Evolutionary conservation across 202 grass and related monocot species (phyloP), one percentile per base, ranked within the genome.

Genomic region (Digitaria exilis): DNA sequence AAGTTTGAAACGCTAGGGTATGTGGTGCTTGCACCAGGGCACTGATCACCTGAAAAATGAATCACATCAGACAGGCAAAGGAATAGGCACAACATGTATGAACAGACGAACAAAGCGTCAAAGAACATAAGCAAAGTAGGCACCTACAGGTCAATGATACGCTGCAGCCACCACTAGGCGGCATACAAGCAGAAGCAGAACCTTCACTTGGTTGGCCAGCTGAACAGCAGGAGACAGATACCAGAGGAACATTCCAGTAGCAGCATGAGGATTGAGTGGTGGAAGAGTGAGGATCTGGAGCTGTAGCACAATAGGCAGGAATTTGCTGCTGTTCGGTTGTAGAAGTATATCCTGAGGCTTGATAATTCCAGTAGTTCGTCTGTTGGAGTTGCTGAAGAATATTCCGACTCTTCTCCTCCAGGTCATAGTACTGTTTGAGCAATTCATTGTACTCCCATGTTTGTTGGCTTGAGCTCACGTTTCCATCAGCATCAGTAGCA

Each of bases 311-410:
- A 65, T 78, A 91, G 7, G 59, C 75, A 75, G 82, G 82, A 82
- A 75, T 25, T 69, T 92, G 81, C 25, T 74, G 69, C 25, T 68
- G 72, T 73, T 94, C 84, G 63, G 67, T 73, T 39, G 75, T 79
- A 57, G 80, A 85, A 84, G 88, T 69, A 89, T 86, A 80, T 71
- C 43, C 80, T 57, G 79, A 76, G 26, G 9, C 76, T 88, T 90
- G 74, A 73, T 80, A 88, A 81, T 81, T 90, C 75, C 79, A 92
- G 50, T 92, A 94, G 82, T 84, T 90, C 29, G 82, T 52, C 68
- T 92, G 82, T 71, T 94, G 85, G 69, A 97, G 82, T 68, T 97
- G 90, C 75, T 93, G 86, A 44, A 97, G 88, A 91, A 94, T 64
- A 49, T 87, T 84, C 63, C 80, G 90, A 80, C 90, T 92, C 64